Conservation (phyloP, 169 alveolate species). For the Plasmodium inui region DNA sequence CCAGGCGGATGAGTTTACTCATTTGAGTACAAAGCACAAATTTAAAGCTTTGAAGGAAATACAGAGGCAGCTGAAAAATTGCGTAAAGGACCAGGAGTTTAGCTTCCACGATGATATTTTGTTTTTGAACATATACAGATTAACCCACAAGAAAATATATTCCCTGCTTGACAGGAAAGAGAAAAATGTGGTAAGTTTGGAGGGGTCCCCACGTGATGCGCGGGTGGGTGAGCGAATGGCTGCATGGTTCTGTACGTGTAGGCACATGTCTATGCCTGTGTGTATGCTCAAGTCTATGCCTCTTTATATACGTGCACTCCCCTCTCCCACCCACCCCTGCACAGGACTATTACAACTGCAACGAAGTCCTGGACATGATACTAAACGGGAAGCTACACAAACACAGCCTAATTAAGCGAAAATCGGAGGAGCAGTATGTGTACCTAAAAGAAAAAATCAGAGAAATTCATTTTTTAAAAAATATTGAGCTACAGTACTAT, state of each 20-base stretch:
- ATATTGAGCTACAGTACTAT: conserved; percentile 56
- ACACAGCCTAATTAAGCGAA: conserved; percentile 31
- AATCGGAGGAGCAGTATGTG: conserved; percentile 23
- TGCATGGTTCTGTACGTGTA: too few species aligned
- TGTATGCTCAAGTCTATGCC: background rate
- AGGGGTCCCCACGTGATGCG: background rate
- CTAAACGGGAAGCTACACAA: conserved; percentile 31
- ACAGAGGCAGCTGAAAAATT: conserved; percentile 30
- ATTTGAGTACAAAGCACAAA: conserved; percentile 31
- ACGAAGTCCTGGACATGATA: conserved; percentile 57
- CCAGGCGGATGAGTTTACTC: conserved; percentile 1
- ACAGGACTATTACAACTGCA: conserved; percentile 46
- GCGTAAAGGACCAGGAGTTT: conserved; percentile 8
- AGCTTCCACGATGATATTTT: conserved; percentile 45
- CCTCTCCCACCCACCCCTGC: too few species aligned
- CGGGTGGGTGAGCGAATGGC: background rate
- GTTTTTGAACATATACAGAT: conserved; percentile 41
- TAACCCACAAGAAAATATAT: conserved; percentile 60
- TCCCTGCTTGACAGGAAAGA: conserved; percentile 27
- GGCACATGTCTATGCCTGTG: background rate
- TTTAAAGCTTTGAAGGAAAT: conserved; percentile 31
- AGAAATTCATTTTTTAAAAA: conserved; percentile 51
- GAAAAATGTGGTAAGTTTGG: conserved; percentile 40
- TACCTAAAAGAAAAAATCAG: conserved; percentile 41
- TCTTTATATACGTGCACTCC: background rate